phyloP scores from a whole-genome alignment of 495 filamentous ascomycete genomes.

The Corynascus novoguineensis region DNA sequence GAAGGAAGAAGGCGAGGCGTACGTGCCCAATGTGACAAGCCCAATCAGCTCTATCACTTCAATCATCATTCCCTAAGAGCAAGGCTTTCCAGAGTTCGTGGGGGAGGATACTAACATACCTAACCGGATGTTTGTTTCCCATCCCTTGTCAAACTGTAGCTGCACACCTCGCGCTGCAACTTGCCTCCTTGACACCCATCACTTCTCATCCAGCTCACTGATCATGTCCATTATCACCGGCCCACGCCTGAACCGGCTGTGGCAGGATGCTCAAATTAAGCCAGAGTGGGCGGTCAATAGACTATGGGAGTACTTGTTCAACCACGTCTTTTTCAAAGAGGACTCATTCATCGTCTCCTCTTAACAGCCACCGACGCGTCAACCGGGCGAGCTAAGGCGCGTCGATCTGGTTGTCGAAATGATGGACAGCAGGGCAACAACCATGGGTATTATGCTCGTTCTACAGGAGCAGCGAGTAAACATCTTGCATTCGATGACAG shows the following conservation, averaged over 20 bases:
- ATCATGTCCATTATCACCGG: not conserved
- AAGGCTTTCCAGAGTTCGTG: too few species aligned
- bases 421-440: not conserved
- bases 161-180: too few species aligned
- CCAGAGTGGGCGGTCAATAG: not conserved
- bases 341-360: not conserved
- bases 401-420: not conserved
- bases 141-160: too few species aligned
- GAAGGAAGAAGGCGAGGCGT: too few species aligned
- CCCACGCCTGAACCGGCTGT: not conserved
- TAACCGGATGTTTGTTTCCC: too few species aligned
- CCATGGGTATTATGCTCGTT: not conserved
- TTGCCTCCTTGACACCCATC: too few species aligned
- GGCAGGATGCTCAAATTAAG: not conserved
- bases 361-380: not conserved
- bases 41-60: too few species aligned
- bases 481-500: not conserved
- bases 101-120: too few species aligned
- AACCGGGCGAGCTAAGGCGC: not conserved
- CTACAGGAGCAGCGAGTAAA: not conserved
- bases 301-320: not conserved
- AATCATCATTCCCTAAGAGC: too few species aligned
- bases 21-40: too few species aligned
- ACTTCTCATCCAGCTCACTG: too few species aligned
- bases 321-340: not conserved